These are phyloP conservation scores for Chaetothyriales sp. DNA, from an alignment of 2,329 filamentous ascomycete genomes.

Conservation along the genomic window DNA sequence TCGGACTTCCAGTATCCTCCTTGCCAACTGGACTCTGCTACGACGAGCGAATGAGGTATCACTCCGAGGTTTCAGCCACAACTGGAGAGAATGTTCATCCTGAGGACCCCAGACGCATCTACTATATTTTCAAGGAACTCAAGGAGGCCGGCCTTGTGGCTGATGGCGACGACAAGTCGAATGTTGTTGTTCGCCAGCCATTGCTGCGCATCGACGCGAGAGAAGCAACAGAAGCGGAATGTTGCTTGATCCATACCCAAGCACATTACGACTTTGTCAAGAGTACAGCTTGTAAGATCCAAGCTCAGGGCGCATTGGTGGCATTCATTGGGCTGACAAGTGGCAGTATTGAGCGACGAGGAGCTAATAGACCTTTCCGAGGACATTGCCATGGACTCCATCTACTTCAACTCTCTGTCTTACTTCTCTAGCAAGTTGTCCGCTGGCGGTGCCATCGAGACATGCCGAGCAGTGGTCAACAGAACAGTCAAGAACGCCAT, in stretches of 20 bases:
- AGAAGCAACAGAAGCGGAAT: conserved; percentile 64
- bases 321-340: background rate
- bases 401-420: conserved; percentile 73
- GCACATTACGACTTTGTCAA: conserved; percentile 69
- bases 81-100: conserved; percentile 66
- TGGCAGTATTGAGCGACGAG: conserved; percentile 35
- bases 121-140: conserved; percentile 82
- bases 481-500: conserved; percentile 78
- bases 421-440: conserved; percentile 71
- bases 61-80: conserved; percentile 63
- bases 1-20: conserved; percentile 33
- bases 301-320: too few relatives aligned
- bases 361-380: conserved; percentile 50
- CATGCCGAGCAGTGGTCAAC: conserved; percentile 80
- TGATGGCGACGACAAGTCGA: conserved; percentile 37
- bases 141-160: conserved; percentile 68
- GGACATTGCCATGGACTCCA: conserved; percentile 57
- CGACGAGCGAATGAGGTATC: conserved; percentile 89
- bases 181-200: conserved; percentile 37
- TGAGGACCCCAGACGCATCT: conserved; percentile 84
- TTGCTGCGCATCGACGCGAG: conserved; percentile 62
- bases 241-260: conserved; percentile 64
- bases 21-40: conserved; percentile 71
- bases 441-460: conserved; percentile 87
- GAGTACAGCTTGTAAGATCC: conserved; percentile 30